Percentiles rank a stretch among this genome's conserved stretches.
phyloP scores from a whole-genome alignment of 306 rosid genomes.

The Citrullus amarus region DNA sequence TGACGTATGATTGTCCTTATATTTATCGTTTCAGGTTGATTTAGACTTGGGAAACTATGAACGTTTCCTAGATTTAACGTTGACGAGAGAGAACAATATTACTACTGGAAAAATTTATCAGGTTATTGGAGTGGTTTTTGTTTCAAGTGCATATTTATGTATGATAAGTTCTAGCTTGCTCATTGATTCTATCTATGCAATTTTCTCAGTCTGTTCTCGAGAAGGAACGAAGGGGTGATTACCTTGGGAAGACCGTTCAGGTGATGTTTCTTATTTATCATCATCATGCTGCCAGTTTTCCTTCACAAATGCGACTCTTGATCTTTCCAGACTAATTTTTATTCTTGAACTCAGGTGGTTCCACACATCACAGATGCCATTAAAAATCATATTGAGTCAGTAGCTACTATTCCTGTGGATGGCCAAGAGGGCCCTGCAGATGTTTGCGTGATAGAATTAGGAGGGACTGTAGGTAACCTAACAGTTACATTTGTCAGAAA shows the following conservation, averaged over 20 bases:
- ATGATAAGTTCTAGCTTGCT: not conserved
- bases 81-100: slow-evolving; percentile 84
- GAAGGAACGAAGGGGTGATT: slow-evolving; percentile 88
- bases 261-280: slow-evolving; percentile 22
- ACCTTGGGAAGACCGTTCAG: slow-evolving; percentile 98
- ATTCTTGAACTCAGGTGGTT: slow-evolving; percentile 53
- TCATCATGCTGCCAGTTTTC: not conserved
- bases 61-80: slow-evolving; percentile 83
- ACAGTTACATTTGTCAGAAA: slow-evolving; percentile 6
- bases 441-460: slow-evolving; percentile 97
- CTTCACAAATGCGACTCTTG: not conserved
- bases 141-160: not conserved
- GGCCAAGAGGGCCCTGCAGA: slow-evolving; percentile 83
- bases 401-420: slow-evolving; percentile 76
- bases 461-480: slow-evolving; percentile 84
- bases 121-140: slow-evolving; percentile 21
- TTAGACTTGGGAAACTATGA: slow-evolving; percentile 97
- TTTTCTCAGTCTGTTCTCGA: slow-evolving; percentile 75
- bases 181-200: slow-evolving; percentile 8
- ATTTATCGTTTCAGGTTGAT: slow-evolving; percentile 59
- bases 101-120: slow-evolving; percentile 92
- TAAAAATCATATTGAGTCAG: slow-evolving; percentile 64
- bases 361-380: slow-evolving; percentile 97
- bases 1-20: not conserved
- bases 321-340: not conserved